phyloP scores from a whole-genome alignment of 306 rosid genomes.

The Canavalia ensiformis region DNA sequence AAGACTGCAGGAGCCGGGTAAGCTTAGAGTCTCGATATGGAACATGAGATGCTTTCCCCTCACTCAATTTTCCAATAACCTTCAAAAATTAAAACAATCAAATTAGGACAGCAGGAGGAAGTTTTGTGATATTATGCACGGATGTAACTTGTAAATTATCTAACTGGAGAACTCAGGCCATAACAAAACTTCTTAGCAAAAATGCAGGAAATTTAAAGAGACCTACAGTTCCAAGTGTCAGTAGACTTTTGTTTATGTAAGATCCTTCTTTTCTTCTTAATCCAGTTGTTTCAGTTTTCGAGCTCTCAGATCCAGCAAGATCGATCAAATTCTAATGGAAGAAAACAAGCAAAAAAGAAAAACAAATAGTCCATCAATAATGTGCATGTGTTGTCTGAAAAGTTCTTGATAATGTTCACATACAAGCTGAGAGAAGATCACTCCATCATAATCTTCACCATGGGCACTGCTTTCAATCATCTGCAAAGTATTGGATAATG shows the following conservation, averaged over 20 bases:
- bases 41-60: slow-evolving; percentile 99
- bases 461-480: slow-evolving; percentile 98
- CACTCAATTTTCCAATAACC: slow-evolving; percentile 98
- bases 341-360: slow-evolving; percentile 26
- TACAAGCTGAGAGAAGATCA: slow-evolving; percentile 99
- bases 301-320: slow-evolving; percentile 99
- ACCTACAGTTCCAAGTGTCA: slow-evolving; percentile 99
- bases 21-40: slow-evolving; percentile 99
- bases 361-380: slow-evolving; percentile 15
- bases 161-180: neutral
- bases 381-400: slow-evolving; percentile 1
- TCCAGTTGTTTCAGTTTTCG: slow-evolving; percentile 98
- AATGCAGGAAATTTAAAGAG: slow-evolving; percentile 36
- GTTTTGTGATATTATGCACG: slow-evolving; percentile 25
- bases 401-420: slow-evolving; percentile 47
- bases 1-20: slow-evolving; percentile 97
- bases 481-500: slow-evolving; percentile 59
- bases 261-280: slow-evolving; percentile 98
- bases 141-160: slow-evolving; percentile 35
- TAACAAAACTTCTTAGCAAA: slow-evolving; percentile 15
- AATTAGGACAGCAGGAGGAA: slow-evolving; percentile 40
- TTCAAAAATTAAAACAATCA: slow-evolving; percentile 66
- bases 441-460: slow-evolving; percentile 98
- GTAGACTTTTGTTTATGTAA: slow-evolving; percentile 96
- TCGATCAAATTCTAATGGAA: slow-evolving; percentile 85